Evolutionary conservation across 768 basidiomycete species (phyloP).

Genomic region (Rhizopogon vesiculosus): DNA sequence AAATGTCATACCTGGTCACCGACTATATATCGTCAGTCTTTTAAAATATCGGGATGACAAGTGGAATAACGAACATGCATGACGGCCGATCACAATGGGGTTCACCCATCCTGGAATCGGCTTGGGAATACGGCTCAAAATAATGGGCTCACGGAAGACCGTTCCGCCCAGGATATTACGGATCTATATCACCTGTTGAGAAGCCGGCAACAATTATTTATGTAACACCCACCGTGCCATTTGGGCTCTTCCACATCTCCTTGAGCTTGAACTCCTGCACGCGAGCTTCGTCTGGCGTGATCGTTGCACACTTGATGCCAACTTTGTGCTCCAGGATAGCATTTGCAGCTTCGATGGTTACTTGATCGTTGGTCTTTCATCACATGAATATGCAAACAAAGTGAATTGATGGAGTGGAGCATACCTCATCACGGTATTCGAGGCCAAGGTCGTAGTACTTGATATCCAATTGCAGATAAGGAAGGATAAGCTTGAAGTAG

Average conservation of each 20-base stretch:
- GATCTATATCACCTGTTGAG: conserved; percentile 47
- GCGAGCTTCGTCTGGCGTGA: conserved; percentile 96
- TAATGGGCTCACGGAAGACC: conserved; percentile 98
- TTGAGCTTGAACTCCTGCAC: conserved; percentile 97
- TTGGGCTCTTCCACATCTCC: conserved; percentile 98
- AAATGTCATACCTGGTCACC: conserved; percentile 73
- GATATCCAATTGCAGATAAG: conserved; percentile 92
- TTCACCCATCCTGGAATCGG: conserved; percentile 97
- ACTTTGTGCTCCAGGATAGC: conserved; percentile 94
- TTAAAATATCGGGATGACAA: conserved; percentile 56
- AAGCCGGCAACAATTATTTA: not conserved
- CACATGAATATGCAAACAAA: not conserved
- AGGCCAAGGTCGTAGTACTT: conserved; percentile 98
- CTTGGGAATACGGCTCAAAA: conserved; percentile 84
- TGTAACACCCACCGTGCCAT: conserved; percentile 69
- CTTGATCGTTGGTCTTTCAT: conserved; percentile 81
- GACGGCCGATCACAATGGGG: conserved; percentile 94
- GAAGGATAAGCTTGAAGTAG: conserved; percentile 78
- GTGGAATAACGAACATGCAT: conserved; percentile 48
- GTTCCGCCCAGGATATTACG: conserved; percentile 98
- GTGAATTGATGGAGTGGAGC: not conserved
- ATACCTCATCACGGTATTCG: conserved; percentile 85
- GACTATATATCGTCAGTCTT: conserved; percentile 78
- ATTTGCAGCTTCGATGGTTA: conserved; percentile 90
- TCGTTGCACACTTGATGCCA: conserved; percentile 98